Evolutionary conservation across 208 protist species (phyloP).

Genomic region (Tritrichomonas musculus): DNA sequence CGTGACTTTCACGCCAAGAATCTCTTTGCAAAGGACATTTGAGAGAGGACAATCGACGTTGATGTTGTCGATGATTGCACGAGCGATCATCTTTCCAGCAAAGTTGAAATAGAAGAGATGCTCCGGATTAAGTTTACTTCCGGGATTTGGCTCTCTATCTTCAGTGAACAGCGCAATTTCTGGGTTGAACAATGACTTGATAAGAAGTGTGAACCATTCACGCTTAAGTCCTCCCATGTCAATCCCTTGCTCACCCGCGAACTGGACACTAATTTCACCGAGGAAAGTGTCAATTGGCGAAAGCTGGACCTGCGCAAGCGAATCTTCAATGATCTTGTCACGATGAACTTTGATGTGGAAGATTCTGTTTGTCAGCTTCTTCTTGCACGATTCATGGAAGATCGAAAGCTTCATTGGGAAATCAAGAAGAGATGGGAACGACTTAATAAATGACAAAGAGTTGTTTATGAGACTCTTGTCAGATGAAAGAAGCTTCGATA

Average conservation of each 20-base stretch:
- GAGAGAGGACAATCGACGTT: constrained; percentile 91
- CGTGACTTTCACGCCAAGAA: constrained; percentile 75
- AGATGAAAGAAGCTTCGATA: background rate
- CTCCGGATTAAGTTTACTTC: constrained; percentile 80
- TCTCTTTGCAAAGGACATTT: constrained; percentile 90
- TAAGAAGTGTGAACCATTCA: constrained; percentile 44
- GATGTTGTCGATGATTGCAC: constrained; percentile 71
- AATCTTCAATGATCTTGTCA: background rate
- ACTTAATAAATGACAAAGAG: background rate
- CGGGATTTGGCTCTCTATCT: constrained; percentile 83
- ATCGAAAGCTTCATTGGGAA: background rate
- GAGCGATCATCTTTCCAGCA: constrained; percentile 61
- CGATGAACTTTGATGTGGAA: background rate
- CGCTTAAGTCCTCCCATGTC: constrained; percentile 40
- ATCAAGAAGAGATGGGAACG: background rate
- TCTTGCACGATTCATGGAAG: background rate
- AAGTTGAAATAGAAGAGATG: constrained; percentile 94
- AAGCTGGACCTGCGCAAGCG: background rate
- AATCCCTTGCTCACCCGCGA: constrained; percentile 44
- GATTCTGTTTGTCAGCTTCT: too few relatives aligned
- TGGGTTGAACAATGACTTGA: constrained; percentile 41
- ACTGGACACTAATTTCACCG: constrained; percentile 25
- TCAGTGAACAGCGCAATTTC: constrained; percentile 39
- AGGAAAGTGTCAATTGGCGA: background rate
- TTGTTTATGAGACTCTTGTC: background rate